Evolutionary conservation across 192 early-diverging fungal species (phyloP), one percentile per base, ranked within the genome.

Genomic region (Podila verticillata): DNA sequence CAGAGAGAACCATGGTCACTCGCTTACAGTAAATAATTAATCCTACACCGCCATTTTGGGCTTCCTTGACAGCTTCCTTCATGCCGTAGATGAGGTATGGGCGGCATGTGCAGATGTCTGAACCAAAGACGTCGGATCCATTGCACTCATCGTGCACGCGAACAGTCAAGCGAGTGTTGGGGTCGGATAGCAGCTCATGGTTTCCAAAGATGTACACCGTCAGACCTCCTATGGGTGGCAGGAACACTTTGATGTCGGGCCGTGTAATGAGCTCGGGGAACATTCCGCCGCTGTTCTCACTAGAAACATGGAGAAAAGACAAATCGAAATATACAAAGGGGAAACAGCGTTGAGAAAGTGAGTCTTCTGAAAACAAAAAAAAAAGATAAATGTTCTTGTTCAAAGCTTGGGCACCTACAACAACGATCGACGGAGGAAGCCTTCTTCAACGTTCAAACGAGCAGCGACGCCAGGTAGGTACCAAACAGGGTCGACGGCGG

Each of bases 91-190:
- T 89, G 61, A 96, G 81, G 73, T 93, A 93, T 3, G 92, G 93
- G 47, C 92, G 89, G 82, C 92, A 95, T 17, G 93, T 95, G 75
- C 93, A 94, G 63, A 96, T 96, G 65, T 96, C 94, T 26, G 90
- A 91, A 49, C 94, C 93, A 86, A 95, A 95, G 10, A 95, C 94
- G 57, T 95, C 93, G 0, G 91, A 93, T 22, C 95, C 96, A 82
- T 98, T 98, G 87, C 96, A 98, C 69, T 98, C 96, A 80, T 98
- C 96, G 84, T 98, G 96, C 2, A 98, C 94, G n/a, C 96, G 86
- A 61, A 96, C 84, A 1, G 95, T 96, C 48, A 98, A 74, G 13
- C 89, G 90, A 70, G 95, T 95, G 54, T 88, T 83, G 34, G 96
- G 90, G 83, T 98, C 94, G 47, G 92, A 86, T 7, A 98, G 86